Base-by-base conservation (phyloP, 1,139 yeast genomes). In the Hyphopichia burtonii region DNA sequence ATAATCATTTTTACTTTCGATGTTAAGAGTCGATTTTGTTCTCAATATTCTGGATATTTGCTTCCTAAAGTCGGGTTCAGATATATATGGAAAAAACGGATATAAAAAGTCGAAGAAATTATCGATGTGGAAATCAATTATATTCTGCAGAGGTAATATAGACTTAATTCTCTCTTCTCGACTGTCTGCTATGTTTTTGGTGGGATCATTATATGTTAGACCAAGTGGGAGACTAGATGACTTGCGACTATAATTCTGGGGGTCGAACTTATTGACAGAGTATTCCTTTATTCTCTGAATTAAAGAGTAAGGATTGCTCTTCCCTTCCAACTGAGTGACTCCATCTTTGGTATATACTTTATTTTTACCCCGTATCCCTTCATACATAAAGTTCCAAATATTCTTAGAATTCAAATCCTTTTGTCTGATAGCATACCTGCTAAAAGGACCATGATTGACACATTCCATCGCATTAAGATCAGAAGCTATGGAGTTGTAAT, bases 1-100 rank as follows among this genome's bases (percentile, higher is more conserved):
- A 41, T 55, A 52, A 38, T 62, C 67, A 10, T 50, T 20, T 28
- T 53, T 47, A 8, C 46, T 49, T 11, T 40, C 46, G 23, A 59
- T 48, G 5, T 43, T 49, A 18, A 57, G 39, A 7, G 41, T 43
- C 2, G 40, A 16, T 4, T 53, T 42, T 2, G 43, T 46, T 10
- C 31, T 53, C 2, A 54, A 34, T 5, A 55, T 44, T 4, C 46
- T 39, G 1, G 31, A 20, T 8, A 43, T 20, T n/a, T 25, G 23
- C 3, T 14, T 35, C 22, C 47, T 37, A 32, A 54, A 53, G 2
- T 46, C 47, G 5, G 32, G 41, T 45, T 76, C 74, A 39, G 71
- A 74, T n/a, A 74, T 39, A 43, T 62, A 67, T 2, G 80, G 80
- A 45, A 61, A 50, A 37, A 68, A 62, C 0, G 75, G 74, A 42